Base-by-base conservation (phyloP, 2,329 filamentous ascomycete species). In the Fusarium vanettenii region DNA sequence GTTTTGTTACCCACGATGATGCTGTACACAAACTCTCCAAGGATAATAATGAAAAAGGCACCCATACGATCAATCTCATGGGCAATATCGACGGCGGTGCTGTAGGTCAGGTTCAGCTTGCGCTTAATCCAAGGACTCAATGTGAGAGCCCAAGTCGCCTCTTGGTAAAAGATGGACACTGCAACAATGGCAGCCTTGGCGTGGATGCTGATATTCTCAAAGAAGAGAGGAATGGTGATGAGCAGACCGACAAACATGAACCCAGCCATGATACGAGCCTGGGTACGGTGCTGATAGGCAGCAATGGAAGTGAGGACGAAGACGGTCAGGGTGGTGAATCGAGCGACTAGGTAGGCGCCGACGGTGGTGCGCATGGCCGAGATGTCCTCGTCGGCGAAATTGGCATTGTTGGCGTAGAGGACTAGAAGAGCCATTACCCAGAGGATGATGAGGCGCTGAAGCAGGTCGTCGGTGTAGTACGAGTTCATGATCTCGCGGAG, bases 41-140 rank as follows among this genome's bases (percentile, higher is more conserved):
- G 82, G n/a, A 86, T 86, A 65, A 88, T 87, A 70, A 88, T 88
- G 76, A 86, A 87, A 70, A 88, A 88, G 16, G 86, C 86, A 0
- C 85, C 85, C 78, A 87, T 86, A 11, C 86, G 84, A 70, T 88
- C 86, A 37, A 87, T 81, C 72, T 88, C 86, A 69, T 88, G 86
- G 13, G 84, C 81, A 61, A 88, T 86, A 66, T 88, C 86, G 5
- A 87, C 85, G 0, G 86, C 86, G 0, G 86, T 87, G 65, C 85
- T 85, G 69, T 86, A 88, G 10, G 81, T 83, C 18, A 86, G 80
- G 37, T 82, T 81, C 25, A 87, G 79, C 37, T 83, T 76, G 29
- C 75, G 78, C 79, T 87, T 87, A 25, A 86, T 84, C 73, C 81
- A 82, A 0, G 86, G 85, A 10, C 82, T 85, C 57, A 86, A 83